Evolutionary conservation across 2,329 filamentous ascomycete genomes (phyloP), one percentile per base, ranked within the genome.

Genomic region (Colletotrichum navitas): DNA sequence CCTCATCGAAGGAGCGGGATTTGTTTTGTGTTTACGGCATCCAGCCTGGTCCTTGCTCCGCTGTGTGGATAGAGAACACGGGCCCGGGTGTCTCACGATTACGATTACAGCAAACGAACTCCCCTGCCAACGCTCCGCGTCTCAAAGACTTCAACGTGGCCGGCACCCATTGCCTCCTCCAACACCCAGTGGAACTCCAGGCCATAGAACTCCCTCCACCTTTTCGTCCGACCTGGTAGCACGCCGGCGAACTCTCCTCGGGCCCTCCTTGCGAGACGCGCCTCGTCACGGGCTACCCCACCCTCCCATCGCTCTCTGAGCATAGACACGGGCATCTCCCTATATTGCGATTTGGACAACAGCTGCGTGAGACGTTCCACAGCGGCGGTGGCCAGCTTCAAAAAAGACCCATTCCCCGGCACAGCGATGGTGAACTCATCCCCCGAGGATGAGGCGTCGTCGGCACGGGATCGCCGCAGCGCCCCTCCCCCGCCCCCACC

Each of bases 261-360:
- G 24, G 83, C 81, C 69, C 83, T 84, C 80, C 87, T 89, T 24
- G 84, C 84, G 69, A 81, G 79, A 39, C 82, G 83, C 26, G 83
- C 79, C 39, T 86, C 85, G 26, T 85, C 83, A 16, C 77, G 80
- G 2, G 82, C 81, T n/a, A 88, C 81, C 5, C 90, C 91, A 16
- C 91, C 92, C 74, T 94, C 90, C 89, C 93, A 94, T 62, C 90
- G 86, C 79, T 94, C 91, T 49, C 85, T 84, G 49, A 94, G 82
- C 74, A 89, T 81, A 49, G 83, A 81, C 79, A 92, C 86, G 1
- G 92, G 89, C 41, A 87, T 87, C 80, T 94, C 92, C 55, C 87
- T 86, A 80, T 87, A 90, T 66, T 85, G 86, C 16, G 88, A 89
- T 78, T 88, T 88, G 18, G 82, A 83, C 36, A 94, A 80, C 41